Base-by-base conservation (phyloP, 306 rosid genomes). In the Vigna mungo region DNA sequence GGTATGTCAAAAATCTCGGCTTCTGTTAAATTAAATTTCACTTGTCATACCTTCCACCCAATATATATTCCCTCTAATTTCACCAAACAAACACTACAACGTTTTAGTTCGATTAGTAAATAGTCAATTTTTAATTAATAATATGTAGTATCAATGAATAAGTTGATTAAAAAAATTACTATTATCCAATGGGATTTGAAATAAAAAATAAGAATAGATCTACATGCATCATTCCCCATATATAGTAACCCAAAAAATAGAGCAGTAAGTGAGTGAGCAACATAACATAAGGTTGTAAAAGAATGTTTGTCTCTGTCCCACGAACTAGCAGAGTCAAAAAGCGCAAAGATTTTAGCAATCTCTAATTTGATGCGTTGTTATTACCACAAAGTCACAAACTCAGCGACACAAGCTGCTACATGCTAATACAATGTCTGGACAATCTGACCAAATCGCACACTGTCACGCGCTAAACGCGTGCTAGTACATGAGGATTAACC, bases 391-490 rank as follows among this genome's bases (percentile, higher is more conserved):
- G 56, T 41, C 52, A 64, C 79, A 73, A 66, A 66, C 80, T 67
- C 61, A 36, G 76, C 49, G 76, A 80, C 80, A 80, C 62, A 74
- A 66, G 54, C 84, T 80, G 76, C 55, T 32, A 58, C 0, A 21
- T 30, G 4, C 9, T 32, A 76, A 37, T 64, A 20, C 54, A 71
- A 80, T 84, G 84, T 84, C 84, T 39, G 47, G 1, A 68, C 4
- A 34, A 1, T 58, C 80, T 66, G 86, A 79, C 85, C 86, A 9
- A 62, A 62, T 84, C 86, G 79, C 85, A 78, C 2, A 14, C 9
- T 75, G 6, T 54, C 54, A 81, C 78, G 78, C 82, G 84, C 78
- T 75, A 5, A 59, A 73, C 32, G 78, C 47, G 90, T 86, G 78
- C 3, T 25, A 9, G 2, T 25, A 7, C 6, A 47, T 15, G 11